These are phyloP conservation scores for Pistacia vera DNA, from an alignment of 345 rosid genomes.

Conservation along the genomic window DNA sequence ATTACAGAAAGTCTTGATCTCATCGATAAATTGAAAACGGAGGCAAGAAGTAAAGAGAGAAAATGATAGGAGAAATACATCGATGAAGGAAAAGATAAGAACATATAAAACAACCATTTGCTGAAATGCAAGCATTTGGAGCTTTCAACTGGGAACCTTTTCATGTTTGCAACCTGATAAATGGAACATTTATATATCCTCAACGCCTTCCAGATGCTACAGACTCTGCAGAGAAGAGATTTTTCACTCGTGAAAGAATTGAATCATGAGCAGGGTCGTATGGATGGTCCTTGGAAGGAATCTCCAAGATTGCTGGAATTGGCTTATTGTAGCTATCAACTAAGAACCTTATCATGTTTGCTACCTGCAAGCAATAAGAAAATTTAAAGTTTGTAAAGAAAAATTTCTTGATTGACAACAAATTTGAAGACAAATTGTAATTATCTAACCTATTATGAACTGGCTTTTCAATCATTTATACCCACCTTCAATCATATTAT, in stretches of 20 bases:
- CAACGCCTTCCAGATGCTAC: constrained; percentile 23
- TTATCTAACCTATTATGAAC: neutral
- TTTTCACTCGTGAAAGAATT: constrained; percentile 32
- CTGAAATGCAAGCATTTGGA: constrained; percentile 1
- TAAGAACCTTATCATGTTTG: constrained; percentile 29
- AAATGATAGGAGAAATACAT: neutral
- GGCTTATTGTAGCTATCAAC: constrained; percentile 31
- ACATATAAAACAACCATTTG: neutral
- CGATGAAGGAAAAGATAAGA: too few species aligned
- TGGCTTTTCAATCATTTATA: neutral
- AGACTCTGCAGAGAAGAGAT: constrained; percentile 18
- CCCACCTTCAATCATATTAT: neutral
- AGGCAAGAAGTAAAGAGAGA: neutral
- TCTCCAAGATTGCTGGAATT: constrained; percentile 34
- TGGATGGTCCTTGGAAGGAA: constrained; percentile 30
- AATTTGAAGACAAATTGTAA: neutral
- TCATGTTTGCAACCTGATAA: constrained; percentile 20
- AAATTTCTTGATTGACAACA: neutral
- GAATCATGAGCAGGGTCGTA: constrained; percentile 30
- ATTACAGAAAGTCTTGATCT: neutral
- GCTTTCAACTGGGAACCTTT: constrained; percentile 4
- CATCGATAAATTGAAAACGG: neutral
- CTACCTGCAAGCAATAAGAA: constrained; percentile 12
- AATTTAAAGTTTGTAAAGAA: neutral
- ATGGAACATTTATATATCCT: neutral